These are phyloP conservation scores for Umbelopsis sp. DNA, from an alignment of 371 early-diverging fungal species.

Conservation along the genomic window DNA sequence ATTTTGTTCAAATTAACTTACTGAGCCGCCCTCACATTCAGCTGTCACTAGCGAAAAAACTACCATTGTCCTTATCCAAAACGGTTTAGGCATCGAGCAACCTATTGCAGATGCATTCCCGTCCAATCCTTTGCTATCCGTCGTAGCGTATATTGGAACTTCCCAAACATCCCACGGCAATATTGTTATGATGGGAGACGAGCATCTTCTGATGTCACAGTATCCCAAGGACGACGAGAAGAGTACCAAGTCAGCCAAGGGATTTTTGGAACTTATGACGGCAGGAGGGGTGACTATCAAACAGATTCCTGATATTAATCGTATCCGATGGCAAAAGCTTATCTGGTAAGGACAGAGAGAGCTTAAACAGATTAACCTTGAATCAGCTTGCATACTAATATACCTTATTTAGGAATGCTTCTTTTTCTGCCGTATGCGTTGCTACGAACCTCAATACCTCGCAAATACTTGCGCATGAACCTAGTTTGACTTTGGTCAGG, in stretches of 20 bases:
- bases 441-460: constrained; percentile 68
- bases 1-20: neutral
- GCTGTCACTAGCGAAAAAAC: constrained; percentile 61
- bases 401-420: constrained; percentile 62
- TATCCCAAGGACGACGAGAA: constrained; percentile 31
- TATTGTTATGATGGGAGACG: constrained; percentile 54
- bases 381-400: neutral
- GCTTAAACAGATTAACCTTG: no score
- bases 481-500: constrained; percentile 50
- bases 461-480: constrained; percentile 57
- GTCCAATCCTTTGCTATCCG: constrained; percentile 68
- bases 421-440: constrained; percentile 79
- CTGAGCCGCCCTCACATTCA: constrained; percentile 33
- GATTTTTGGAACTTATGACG: constrained; percentile 45
- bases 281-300: constrained; percentile 55
- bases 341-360: constrained; percentile 58
- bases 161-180: constrained; percentile 66
- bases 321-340: constrained; percentile 80
- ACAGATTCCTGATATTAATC: constrained; percentile 66
- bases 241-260: constrained; percentile 26
- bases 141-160: constrained; percentile 79
- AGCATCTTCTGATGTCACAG: constrained; percentile 38
- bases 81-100: constrained; percentile 80
- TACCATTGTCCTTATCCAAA: constrained; percentile 81
- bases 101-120: constrained; percentile 69